These are phyloP conservation scores for Priceomyces carsonii DNA, from an alignment of 805 yeast species.

Conservation along the genomic window DNA sequence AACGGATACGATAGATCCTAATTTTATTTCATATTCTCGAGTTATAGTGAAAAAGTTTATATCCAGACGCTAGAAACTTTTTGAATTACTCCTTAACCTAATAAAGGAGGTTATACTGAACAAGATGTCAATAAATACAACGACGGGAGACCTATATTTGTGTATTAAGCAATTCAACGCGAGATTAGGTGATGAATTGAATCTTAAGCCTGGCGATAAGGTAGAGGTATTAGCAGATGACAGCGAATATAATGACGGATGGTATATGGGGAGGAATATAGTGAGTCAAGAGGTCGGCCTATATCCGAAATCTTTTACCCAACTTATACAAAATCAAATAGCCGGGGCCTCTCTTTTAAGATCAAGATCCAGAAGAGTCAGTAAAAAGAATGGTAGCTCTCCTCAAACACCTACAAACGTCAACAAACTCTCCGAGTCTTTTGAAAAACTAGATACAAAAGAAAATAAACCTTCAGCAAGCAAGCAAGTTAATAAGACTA, in stretches of 20 bases:
- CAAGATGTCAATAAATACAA: constrained; percentile 7
- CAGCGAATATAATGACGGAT: constrained; percentile 90
- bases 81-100: background rate
- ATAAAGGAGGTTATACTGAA: background rate
- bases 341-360: constrained; percentile 18
- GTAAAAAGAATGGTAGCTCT: constrained; percentile 4
- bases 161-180: constrained; percentile 88
- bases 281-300: constrained; percentile 76
- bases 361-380: constrained; percentile 57
- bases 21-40: too few relatives aligned
- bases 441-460: constrained; percentile 8
- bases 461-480: constrained; percentile 21
- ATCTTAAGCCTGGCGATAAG: constrained; percentile 77
- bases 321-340: constrained; percentile 32
- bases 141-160: constrained; percentile 34
- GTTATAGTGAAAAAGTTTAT: too few relatives aligned
- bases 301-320: constrained; percentile 89
- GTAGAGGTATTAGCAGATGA: constrained; percentile 91
- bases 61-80: background rate
- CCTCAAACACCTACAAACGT: constrained; percentile 14
- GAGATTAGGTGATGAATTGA: constrained; percentile 86
- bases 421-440: constrained; percentile 8
- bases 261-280: constrained; percentile 90
- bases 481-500: constrained; percentile 50
- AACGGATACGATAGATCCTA: too few relatives aligned